Conservation (phyloP, 345 rosid genomes). For the Streptanthus diversifolius region DNA sequence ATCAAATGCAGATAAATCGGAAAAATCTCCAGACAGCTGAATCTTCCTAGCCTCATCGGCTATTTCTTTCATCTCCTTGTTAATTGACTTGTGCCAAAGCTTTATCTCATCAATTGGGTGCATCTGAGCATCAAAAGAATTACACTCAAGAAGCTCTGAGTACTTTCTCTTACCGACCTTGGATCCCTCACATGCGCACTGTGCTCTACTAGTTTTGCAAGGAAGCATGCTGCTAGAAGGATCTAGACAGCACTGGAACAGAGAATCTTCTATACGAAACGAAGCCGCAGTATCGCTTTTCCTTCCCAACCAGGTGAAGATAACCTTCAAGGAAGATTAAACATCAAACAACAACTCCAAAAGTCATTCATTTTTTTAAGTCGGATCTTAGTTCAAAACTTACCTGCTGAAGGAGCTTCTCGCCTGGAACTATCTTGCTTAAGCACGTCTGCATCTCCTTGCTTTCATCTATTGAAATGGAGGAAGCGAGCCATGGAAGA, state of each 20-base stretch:
- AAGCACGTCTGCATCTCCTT: conserved; percentile 70
- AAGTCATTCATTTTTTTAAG: background rate
- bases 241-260: conserved; percentile 35
- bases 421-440: conserved; percentile 72
- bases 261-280: conserved; percentile 36
- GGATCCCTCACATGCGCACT: conserved; percentile 51
- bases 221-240: conserved; percentile 38
- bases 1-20: conserved; percentile 65
- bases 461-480: conserved; percentile 64
- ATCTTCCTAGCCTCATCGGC: conserved; percentile 82
- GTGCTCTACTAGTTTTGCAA: conserved; percentile 37
- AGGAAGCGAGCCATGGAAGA: conserved; percentile 85
- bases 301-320: conserved; percentile 77
- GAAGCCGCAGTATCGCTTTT: conserved; percentile 29
- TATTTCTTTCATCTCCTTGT: conserved; percentile 69
- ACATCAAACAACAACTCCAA: conserved; percentile 17
- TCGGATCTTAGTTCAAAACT: conserved; percentile 16
- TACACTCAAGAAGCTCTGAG: conserved; percentile 42
- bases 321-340: conserved; percentile 49
- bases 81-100: conserved; percentile 89
- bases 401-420: conserved; percentile 78
- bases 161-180: conserved; percentile 71
- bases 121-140: conserved; percentile 34
- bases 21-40: conserved; percentile 70
- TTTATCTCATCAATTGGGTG: conserved; percentile 81